Conservation (phyloP, 805 yeast genomes). For the Myxozyma monticola region DNA sequence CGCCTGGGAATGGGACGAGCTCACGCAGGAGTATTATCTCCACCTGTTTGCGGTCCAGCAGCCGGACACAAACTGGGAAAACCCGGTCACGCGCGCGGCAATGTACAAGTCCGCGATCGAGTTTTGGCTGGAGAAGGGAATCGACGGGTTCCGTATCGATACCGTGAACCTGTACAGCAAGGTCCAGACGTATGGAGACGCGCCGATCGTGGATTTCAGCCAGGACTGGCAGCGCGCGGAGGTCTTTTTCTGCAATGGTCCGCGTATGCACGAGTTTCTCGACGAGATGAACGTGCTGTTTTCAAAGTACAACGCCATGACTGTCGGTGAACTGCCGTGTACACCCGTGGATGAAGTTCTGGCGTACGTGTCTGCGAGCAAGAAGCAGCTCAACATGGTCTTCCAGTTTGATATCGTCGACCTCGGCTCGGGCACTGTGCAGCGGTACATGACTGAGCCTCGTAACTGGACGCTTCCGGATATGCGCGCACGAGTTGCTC, state of each 20-base stretch:
- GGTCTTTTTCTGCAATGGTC: constrained; percentile 46
- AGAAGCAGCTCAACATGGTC: constrained; percentile 43
- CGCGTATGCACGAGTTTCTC: constrained; percentile 59
- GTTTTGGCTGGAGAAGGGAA: constrained; percentile 58
- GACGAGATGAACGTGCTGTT: constrained; percentile 50
- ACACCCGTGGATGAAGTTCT: constrained; percentile 39
- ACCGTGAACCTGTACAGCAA: constrained; percentile 56
- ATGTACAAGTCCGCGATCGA: constrained; percentile 46
- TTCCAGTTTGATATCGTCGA: constrained; percentile 41
- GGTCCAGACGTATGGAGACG: constrained; percentile 48
- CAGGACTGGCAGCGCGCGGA: constrained; percentile 45
- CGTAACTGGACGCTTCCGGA: constrained; percentile 2
- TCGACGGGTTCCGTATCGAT: constrained; percentile 62
- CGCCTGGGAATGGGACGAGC: constrained; percentile 61
- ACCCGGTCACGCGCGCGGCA: constrained; percentile 42
- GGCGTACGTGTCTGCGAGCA: constrained; percentile 17
- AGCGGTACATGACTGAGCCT: neutral
- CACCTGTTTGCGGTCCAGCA: constrained; percentile 54
- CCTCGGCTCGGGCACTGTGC: neutral
- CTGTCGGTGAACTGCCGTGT: constrained; percentile 58
- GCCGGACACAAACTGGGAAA: constrained; percentile 67
- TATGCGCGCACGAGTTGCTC: constrained; percentile 5
- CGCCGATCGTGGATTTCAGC: constrained; percentile 49
- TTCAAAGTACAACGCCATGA: constrained; percentile 52
- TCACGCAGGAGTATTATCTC: constrained; percentile 56